Evolutionary conservation across 768 basidiomycete species (phyloP).

Genomic region (Saitozyma podzolica): DNA sequence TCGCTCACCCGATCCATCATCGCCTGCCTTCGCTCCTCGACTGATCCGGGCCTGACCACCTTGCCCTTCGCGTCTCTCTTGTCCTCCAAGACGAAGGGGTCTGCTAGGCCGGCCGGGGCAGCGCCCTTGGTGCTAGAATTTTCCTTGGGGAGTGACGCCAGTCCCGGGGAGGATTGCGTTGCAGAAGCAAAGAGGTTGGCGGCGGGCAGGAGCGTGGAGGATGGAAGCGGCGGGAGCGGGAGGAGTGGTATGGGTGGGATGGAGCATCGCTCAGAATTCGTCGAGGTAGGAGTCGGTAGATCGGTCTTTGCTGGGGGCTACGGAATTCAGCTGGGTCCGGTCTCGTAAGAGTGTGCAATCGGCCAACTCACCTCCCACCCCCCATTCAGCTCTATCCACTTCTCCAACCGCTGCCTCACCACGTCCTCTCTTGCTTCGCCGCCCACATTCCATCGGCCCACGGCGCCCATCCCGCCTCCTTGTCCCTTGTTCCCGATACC

Average conservation of each 20-base stretch:
- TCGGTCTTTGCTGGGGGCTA: conserved; percentile 8
- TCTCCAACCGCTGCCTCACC: conserved; percentile 37
- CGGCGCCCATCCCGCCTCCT: conserved; percentile 45
- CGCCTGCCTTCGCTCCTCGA: conserved; percentile 45
- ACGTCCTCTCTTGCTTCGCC: conserved; percentile 39
- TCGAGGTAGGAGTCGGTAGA: neutral
- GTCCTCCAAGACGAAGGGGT: conserved; percentile 36
- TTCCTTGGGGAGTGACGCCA: conserved; percentile 19
- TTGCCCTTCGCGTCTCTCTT: conserved; percentile 23
- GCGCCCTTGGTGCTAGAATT: conserved; percentile 5
- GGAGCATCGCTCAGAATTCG: conserved; percentile 11
- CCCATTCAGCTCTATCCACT: conserved; percentile 45
- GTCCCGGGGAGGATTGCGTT: conserved; percentile 22
- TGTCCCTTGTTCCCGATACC: conserved; percentile 45
- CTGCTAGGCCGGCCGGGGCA: conserved; percentile 24
- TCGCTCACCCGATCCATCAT: conserved; percentile 47
- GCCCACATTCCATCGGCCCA: conserved; percentile 48
- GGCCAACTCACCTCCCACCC: conserved; percentile 36
- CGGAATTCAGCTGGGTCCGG: neutral
- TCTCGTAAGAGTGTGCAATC: neutral
- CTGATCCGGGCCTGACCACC: conserved; percentile 31
- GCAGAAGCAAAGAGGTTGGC: conserved; percentile 28
- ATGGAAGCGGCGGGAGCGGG: conserved; percentile 38
- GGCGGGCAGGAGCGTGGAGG: conserved; percentile 26
- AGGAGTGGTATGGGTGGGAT: conserved; percentile 44